Conservation (phyloP, 192 early-diverging fungal species). For the Coemansia pectinata region DNA sequence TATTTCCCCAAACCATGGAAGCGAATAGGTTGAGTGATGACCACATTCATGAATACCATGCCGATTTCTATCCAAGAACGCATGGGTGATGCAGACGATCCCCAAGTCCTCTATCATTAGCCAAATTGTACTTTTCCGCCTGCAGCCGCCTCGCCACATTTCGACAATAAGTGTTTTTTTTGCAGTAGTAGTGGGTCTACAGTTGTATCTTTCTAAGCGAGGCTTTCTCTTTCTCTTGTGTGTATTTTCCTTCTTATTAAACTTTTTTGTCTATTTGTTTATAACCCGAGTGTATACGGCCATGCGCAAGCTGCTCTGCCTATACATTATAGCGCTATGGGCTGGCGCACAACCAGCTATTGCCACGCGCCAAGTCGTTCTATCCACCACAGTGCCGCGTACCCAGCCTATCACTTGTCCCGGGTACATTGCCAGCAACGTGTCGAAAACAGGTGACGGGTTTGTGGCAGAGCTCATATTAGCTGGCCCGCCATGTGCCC, state of each 20-base stretch:
- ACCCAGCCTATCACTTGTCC: constrained; percentile 9
- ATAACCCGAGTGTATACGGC: not conserved
- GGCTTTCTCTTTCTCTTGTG: not conserved
- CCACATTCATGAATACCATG: not conserved
- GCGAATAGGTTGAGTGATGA: not conserved
- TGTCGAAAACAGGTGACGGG: constrained; percentile 6
- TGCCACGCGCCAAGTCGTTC: not conserved
- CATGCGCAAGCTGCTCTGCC: constrained; percentile 1
- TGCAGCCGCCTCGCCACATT: not conserved
- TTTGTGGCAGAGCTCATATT: constrained; percentile 19
- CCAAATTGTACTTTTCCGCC: not conserved
- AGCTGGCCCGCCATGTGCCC: constrained; percentile 25
- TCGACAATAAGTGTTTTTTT: not conserved
- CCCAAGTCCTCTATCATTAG: not conserved
- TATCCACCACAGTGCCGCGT: not conserved
- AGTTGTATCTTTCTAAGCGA: not conserved
- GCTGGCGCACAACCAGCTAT: not conserved
- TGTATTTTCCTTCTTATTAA: not conserved
- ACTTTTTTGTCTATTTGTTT: not conserved
- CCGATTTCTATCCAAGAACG: not conserved
- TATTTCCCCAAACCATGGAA: not conserved
- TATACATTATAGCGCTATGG: constrained; percentile 1
- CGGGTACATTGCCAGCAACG: constrained; percentile 14
- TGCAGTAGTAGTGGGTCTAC: not conserved
- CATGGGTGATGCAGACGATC: not conserved